Evolutionary conservation across 495 filamentous ascomycete species (phyloP), one percentile per base, ranked within the genome.

Genomic region (Xylaria longipes): DNA sequence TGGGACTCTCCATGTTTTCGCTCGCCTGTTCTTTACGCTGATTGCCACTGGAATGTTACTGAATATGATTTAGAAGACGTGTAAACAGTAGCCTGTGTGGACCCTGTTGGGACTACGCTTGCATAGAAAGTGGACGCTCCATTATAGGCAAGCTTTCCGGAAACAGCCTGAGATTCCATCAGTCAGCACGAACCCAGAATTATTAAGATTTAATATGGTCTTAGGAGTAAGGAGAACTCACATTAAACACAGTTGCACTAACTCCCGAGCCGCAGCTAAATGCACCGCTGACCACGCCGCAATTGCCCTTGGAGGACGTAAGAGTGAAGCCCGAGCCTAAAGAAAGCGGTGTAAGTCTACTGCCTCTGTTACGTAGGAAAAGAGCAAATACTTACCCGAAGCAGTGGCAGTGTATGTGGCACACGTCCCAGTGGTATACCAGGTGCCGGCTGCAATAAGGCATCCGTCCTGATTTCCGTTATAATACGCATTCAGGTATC

Each of bases 341-440:
- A 6, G 12, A 29, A 41, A 58, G 20, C 0, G 12, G 20, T 43
- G 6, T 69, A 22, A 69, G 54, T 7, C 14, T 33, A 17, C 20
- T 14, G 11, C 2, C 20, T 33, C 0, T 33, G 20, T 69, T 5
- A 9, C 35, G 11, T 17, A 22, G 27, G 7, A 1, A 9, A 41
- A 15, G 3, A 35, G 14, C 17, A n/a, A 37, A 39, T 58, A 56
- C 54, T 35, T 31, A 61, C 66, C 54, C 52, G 86, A 83, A 5
- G 77, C 65, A 52, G 84, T 80, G 5, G 86, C 83, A 2, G 83
- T 87, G 80, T 90, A 92, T 15, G 86, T 89, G 6, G 91, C 91
- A 77, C 91, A 93, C 0, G 89, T 90, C 0, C 91, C 91, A 8
- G 84, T 86, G 0, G 84, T 82, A 74, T 88, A 93, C 91, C 91